Evolutionary conservation across 73 alveolate genomes (phyloP), one percentile per base, ranked within the genome.

Genomic region (Paramecium tetraurelia): DNA sequence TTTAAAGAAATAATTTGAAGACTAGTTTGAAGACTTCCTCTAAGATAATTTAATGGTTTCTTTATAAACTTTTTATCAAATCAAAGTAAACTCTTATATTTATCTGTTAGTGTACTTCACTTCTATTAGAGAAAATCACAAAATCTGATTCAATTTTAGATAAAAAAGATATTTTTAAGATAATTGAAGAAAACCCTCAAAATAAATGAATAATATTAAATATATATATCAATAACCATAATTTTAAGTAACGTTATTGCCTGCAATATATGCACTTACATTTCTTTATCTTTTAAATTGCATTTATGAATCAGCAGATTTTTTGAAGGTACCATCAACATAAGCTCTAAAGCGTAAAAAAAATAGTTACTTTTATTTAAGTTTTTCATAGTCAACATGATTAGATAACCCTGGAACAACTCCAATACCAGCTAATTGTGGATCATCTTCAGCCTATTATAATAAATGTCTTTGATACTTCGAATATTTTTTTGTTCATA

Each of bases 351-450:
- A 53, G 5, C 4, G 14, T 12, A 35, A 38, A 12, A 12, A 14
- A 4, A 4, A 4, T 9, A 12, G 5, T 36, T 72, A 72, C 86
- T 72, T 72, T 72, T 72, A 72, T 72, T 72, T 72, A 3, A 36
- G 22, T 72, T 40, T 33, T 35, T 72, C 86, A 72, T 72, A 18
- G n/a, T 72, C 86, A 29, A 72, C 63, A 40, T 72, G 86, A 40
- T 72, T 72, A 4, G 86, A 72, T 72, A 72, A 38, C 12, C 86
- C 86, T 4, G 86, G 86, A 72, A 72, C 86, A 72, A 72, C 86
- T 12, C 86, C 86, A 35, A 72, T 72, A 72, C 69, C 69, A 4
- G 69, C 69, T 18, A 5, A 53, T 53, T 53, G 21, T 0, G 36
- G 33, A 29, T 72, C 86, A 21, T 72, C 59, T 35, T 72, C 86